Base-by-base conservation (phyloP, 768 basidiomycete genomes). In the Auriscalpium orientale region DNA sequence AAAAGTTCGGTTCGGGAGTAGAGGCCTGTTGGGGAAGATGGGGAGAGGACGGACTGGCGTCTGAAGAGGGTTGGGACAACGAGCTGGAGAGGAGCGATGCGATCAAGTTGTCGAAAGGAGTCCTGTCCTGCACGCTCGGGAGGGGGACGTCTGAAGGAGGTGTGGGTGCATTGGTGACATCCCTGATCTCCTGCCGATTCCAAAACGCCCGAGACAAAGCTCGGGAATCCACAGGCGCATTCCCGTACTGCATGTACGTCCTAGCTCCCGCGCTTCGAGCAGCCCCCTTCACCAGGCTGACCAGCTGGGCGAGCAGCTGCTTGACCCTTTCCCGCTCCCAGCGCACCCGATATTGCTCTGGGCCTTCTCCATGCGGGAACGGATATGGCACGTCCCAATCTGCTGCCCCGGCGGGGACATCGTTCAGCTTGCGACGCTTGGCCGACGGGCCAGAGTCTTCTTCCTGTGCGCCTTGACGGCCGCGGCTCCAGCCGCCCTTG, bases 321-420 rank as follows among this genome's bases (percentile, higher is more conserved):
- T 79, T 81, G 6, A 80, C 78, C 33, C 88, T 79, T 37, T 85
- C 78, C 47, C 70, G 76, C 58, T 83, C 79, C 89, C 89, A 90
- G 28, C 72, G 83, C 51, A 73, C 66, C 9, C 70, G 74, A 67
- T 91, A 91, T n/a, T 75, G 72, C 16, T 76, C 66, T 2, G 89
- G 87, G 2, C 85, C 89, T 61, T 91, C 84, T 33, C 87, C 89
- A 49, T 76, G 71, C 43, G 67, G 69, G 59, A 91, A 91, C 7
- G 89, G 89, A 66, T 84, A 91, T 0, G 89, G 89, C 0, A 91
- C 79, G 61, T 90, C 87, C 89, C 89, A 91, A 64, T 90, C 87
- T 1, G 68, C 76, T 1, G 89, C 89, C 11, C 89, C 89, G 20
- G 89, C 89, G 36, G 89, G 89, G 13, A 91, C 87, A 9, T 73